These are phyloP conservation scores for Linum trigynum DNA, from an alignment of 345 rosid species.

Conservation along the genomic window DNA sequence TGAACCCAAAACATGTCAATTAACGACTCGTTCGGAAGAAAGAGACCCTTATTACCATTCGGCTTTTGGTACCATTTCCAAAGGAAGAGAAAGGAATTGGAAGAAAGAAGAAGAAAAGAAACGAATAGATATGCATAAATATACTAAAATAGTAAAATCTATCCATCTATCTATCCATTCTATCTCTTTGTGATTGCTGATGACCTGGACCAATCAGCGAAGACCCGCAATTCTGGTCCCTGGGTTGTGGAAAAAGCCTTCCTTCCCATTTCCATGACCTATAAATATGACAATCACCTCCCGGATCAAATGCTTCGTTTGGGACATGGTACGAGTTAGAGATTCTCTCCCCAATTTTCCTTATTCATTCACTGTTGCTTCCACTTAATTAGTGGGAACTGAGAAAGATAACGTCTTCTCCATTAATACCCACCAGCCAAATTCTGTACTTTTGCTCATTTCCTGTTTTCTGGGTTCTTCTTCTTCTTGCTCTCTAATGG, in stretches of 20 bases:
- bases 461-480: constrained; percentile 12
- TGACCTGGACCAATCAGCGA: constrained; percentile 44
- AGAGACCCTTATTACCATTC: too few species aligned
- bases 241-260: too few species aligned
- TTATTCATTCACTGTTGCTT: background rate
- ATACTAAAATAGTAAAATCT: background rate
- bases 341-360: background rate
- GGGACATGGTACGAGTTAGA: background rate
- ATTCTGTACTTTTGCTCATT: background rate
- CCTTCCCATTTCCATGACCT: background rate
- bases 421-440: background rate
- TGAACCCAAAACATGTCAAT: too few species aligned
- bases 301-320: background rate
- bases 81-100: too few species aligned
- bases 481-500: constrained; percentile 31
- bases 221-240: background rate
- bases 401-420: background rate
- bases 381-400: constrained; percentile 3
- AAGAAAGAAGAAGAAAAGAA: background rate
- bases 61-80: too few species aligned
- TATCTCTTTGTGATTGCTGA: constrained; percentile 34
- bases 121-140: background rate
- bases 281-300: background rate
- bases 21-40: too few species aligned
- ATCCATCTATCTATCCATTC: constrained; percentile 15